Conservation (phyloP, 371 early-diverging fungal species). For the Circinella minor region DNA sequence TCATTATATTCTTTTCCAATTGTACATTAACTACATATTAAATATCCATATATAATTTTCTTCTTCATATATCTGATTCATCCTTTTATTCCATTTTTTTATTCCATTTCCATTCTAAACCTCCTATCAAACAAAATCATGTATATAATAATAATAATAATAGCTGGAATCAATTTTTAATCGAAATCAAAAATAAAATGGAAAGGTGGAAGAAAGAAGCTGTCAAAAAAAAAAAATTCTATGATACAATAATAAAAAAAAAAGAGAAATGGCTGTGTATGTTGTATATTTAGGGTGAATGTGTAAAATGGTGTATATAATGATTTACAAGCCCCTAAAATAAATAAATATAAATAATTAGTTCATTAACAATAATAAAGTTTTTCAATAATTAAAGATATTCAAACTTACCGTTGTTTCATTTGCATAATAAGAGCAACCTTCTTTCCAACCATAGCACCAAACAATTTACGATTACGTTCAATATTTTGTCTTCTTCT, state of each 20-base stretch:
- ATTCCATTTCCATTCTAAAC: too few relatives aligned
- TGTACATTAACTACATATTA: too few relatives aligned
- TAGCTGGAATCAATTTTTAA: not conserved
- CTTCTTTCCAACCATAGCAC: constrained; percentile 59
- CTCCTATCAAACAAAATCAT: too few relatives aligned
- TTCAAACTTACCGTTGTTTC: constrained; percentile 55
- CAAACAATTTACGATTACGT: constrained; percentile 54
- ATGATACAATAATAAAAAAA: not conserved
- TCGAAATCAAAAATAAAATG: too few relatives aligned
- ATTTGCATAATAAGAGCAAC: constrained; percentile 65
- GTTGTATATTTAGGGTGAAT: too few relatives aligned
- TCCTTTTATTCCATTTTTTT: too few relatives aligned
- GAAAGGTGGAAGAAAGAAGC: not conserved
- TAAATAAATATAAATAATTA: not conserved
- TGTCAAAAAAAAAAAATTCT: not conserved
- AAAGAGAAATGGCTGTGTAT: not conserved
- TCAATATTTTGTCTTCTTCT: constrained; percentile 56
- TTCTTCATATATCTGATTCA: too few relatives aligned
- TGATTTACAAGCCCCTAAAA: constrained; percentile 11
- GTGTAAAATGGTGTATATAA: too few relatives aligned
- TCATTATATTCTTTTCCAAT: too few relatives aligned
- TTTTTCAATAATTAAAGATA: not conserved
- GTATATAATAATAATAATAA: too few relatives aligned
- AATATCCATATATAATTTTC: too few relatives aligned
- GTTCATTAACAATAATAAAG: too few relatives aligned